phyloP scores from a whole-genome alignment of 306 rosid species.

The Purshia tridentata region DNA sequence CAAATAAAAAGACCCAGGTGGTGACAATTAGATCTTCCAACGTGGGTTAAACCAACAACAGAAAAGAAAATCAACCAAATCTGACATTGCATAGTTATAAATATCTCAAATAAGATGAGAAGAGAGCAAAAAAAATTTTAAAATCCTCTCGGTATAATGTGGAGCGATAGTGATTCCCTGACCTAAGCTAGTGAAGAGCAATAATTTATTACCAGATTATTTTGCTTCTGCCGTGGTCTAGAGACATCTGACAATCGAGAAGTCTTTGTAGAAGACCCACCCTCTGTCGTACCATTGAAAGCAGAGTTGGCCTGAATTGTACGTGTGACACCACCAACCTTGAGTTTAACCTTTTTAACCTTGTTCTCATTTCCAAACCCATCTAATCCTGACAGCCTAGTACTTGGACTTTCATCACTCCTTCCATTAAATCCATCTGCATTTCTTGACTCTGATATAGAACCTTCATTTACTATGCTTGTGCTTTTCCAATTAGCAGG shows the following conservation, averaged over 20 bases:
- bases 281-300: constrained; percentile 58
- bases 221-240: constrained; percentile 52
- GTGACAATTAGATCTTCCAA: background rate
- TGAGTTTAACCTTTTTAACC: constrained; percentile 87
- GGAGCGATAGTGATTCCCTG: background rate
- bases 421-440: constrained; percentile 49
- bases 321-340: constrained; percentile 71
- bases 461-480: constrained; percentile 42
- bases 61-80: background rate
- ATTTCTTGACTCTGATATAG: constrained; percentile 44
- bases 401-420: constrained; percentile 49
- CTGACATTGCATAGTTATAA: background rate
- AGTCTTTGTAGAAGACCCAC: constrained; percentile 43
- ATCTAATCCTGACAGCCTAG: constrained; percentile 58
- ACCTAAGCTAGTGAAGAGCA: constrained; percentile 19
- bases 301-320: constrained; percentile 76
- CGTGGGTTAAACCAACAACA: background rate
- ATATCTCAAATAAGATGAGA: background rate
- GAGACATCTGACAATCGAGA: constrained; percentile 51
- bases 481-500: constrained; percentile 87
- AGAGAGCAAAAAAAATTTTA: background rate
- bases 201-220: constrained; percentile 50
- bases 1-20: background rate
- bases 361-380: constrained; percentile 61
- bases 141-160: background rate